phyloP scores from a whole-genome alignment of 2,329 filamentous ascomycete species.

The Magnaporthiopsis poae region DNA sequence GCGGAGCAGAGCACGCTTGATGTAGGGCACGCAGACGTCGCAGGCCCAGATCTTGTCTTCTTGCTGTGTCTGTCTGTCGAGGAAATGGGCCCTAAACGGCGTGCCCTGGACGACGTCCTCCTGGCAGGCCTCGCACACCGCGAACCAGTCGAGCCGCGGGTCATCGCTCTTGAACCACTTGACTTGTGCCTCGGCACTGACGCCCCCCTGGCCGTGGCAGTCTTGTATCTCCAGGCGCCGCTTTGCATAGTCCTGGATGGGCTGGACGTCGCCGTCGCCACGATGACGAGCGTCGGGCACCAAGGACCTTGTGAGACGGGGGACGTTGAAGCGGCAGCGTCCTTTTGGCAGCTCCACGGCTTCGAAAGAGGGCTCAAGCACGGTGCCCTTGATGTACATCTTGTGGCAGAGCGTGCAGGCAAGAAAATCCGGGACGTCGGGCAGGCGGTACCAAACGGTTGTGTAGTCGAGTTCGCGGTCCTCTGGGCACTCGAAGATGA shows the following conservation, averaged over 20 bases:
- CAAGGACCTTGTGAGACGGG: neutral
- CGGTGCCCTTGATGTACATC: neutral
- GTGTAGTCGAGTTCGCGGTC: neutral
- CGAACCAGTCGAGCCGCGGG: neutral
- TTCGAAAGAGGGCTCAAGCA: neutral
- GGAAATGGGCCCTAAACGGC: neutral
- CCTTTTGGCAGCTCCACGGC: neutral
- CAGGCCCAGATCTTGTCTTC: neutral
- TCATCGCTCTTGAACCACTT: neutral
- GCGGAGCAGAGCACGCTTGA: neutral
- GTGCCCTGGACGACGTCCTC: constrained; percentile 2
- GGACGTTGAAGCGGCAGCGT: neutral
- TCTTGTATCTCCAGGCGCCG: neutral
- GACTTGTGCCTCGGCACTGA: neutral
- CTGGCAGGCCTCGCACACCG: constrained; percentile 2
- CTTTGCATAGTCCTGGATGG: neutral
- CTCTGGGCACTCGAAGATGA: neutral
- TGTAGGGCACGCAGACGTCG: neutral
- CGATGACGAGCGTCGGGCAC: neutral
- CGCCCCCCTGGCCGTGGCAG: neutral
- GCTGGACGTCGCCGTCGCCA: neutral
- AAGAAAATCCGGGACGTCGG: neutral
- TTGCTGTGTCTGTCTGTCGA: neutral
- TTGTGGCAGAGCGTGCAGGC: constrained; percentile 3
- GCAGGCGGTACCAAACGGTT: neutral